These are phyloP conservation scores for Candida sakaeoensis DNA, from an alignment of 805 yeast genomes.

Conservation along the genomic window DNA sequence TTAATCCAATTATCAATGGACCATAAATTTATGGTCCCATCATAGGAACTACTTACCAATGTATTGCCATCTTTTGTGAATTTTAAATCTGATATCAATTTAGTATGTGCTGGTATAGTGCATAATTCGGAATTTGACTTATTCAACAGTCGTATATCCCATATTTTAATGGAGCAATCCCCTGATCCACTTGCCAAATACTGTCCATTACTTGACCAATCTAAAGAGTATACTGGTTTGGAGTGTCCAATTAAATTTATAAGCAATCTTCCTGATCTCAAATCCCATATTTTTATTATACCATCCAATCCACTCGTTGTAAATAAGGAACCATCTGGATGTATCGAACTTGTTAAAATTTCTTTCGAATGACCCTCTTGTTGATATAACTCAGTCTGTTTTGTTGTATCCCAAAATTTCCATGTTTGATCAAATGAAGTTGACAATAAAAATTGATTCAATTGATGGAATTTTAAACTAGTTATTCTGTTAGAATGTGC, in stretches of 20 bases:
- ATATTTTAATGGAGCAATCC: conserved; percentile 73
- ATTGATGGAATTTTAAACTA: conserved; percentile 62
- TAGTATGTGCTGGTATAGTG: conserved; percentile 72
- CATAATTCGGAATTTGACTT: conserved; percentile 30
- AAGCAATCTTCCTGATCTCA: conserved; percentile 69
- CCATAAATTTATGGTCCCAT: conserved; percentile 57
- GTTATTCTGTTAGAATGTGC: conserved; percentile 54
- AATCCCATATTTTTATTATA: conserved; percentile 75
- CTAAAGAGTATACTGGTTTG: conserved; percentile 64
- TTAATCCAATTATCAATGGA: conserved; percentile 69
- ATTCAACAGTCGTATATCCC: conserved; percentile 67
- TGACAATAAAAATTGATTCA: conserved; percentile 51
- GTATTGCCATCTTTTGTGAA: conserved; percentile 49
- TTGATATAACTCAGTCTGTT: conserved; percentile 38
- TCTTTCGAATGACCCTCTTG: conserved; percentile 89
- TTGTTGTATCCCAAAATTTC: conserved; percentile 77
- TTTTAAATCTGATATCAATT: conserved; percentile 61
- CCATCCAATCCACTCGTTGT: conserved; percentile 81
- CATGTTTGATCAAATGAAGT: conserved; percentile 85
- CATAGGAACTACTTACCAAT: conserved; percentile 66
- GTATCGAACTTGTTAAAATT: conserved; percentile 58
- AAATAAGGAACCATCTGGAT: conserved; percentile 72
- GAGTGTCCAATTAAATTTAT: conserved; percentile 63
- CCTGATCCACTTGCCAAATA: conserved; percentile 81
- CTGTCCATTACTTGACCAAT: conserved; percentile 74